A percentile compares a stretch with the other conserved stretches of the same genome.
Conservation (phyloP, 805 yeast genomes). For the Ogataea saltuana region DNA sequence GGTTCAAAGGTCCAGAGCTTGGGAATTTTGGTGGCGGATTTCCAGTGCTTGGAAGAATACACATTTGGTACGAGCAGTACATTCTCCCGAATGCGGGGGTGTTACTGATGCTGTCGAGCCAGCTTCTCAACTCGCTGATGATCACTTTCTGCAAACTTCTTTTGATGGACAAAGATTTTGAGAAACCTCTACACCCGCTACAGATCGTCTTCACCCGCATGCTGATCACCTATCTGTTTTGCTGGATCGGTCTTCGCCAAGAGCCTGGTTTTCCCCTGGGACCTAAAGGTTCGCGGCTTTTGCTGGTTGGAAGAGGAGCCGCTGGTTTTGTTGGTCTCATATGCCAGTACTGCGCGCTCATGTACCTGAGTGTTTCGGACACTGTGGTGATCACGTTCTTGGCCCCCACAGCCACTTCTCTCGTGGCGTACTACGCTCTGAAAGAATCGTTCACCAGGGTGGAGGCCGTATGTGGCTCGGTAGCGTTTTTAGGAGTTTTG, state of each 20-base stretch:
- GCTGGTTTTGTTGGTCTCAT: constrained; percentile 82
- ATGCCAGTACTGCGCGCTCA: constrained; percentile 72
- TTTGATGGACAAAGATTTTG: constrained; percentile 61
- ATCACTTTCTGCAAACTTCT: constrained; percentile 72
- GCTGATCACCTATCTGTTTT: constrained; percentile 65
- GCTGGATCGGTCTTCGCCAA: constrained; percentile 41
- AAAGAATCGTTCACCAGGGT: constrained; percentile 63
- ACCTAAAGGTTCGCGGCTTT: constrained; percentile 53
- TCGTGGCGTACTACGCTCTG: constrained; percentile 67
- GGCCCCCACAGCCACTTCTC: constrained; percentile 73
- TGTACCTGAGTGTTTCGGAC: constrained; percentile 75
- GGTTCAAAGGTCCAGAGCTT: no score
- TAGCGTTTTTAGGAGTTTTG: constrained; percentile 74
- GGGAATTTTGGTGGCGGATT: no score
- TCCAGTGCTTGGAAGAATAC: no score
- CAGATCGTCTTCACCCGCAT: constrained; percentile 79
- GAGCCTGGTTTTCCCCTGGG: constrained; percentile 72
- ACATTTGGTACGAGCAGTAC: constrained; percentile 16
- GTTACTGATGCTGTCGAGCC: constrained; percentile 57
- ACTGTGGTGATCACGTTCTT: constrained; percentile 79
- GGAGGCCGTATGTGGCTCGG: constrained; percentile 68
- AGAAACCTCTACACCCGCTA: constrained; percentile 67
- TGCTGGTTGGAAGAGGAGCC: constrained; percentile 61
- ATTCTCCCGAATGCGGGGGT: constrained; percentile 53
- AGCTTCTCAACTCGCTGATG: constrained; percentile 77